Evolutionary conservation across 768 basidiomycete genomes (phyloP).

Genomic region (Boletus barrowsii): DNA sequence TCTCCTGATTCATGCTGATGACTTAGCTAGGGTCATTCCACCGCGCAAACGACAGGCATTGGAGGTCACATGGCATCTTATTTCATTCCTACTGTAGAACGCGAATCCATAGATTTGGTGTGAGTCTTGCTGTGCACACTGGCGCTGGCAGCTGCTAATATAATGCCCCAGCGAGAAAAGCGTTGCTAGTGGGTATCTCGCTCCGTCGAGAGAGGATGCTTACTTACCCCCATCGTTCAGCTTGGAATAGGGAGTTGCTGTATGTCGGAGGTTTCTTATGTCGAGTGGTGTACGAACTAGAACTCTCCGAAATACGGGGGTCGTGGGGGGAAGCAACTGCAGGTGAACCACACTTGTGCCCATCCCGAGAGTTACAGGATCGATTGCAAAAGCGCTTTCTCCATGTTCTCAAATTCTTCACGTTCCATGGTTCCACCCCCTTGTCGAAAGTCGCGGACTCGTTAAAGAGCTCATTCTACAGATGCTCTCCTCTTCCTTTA

Average conservation of each 20-base stretch:
- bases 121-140: background rate
- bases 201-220: background rate
- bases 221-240: constrained; percentile 30
- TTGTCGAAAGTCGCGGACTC: constrained; percentile 69
- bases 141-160: background rate
- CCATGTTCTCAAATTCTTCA: constrained; percentile 12
- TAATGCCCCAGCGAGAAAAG: background rate
- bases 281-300: constrained; percentile 79
- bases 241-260: constrained; percentile 88
- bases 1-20: background rate
- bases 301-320: constrained; percentile 54
- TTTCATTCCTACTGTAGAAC: constrained; percentile 3
- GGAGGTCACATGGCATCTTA: background rate
- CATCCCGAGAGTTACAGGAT: background rate
- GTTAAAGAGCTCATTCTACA: constrained; percentile 77
- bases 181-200: background rate
- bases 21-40: constrained; percentile 1
- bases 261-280: constrained; percentile 79
- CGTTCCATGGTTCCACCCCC: constrained; percentile 52
- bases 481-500: constrained; percentile 53
- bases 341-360: background rate
- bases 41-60: constrained; percentile 3
- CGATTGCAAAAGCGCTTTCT: background rate
- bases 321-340: background rate
- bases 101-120: constrained; percentile 2